Base-by-base conservation (phyloP, 1,284 basidiomycete genomes). In the Tetrapyrgos nigripes region DNA sequence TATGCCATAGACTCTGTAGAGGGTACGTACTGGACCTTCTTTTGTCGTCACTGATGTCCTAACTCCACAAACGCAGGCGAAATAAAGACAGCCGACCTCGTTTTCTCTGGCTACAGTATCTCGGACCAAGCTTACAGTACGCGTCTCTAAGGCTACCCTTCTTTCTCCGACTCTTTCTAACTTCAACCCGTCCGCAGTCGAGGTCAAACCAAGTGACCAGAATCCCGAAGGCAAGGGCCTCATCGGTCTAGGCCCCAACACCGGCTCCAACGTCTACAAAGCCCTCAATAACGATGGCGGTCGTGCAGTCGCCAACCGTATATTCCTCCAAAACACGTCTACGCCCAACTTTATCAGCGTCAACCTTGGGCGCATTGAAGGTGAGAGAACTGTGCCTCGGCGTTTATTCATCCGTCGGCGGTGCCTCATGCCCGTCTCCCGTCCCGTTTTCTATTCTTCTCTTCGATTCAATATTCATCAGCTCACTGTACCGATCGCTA, bases 101-200 rank as follows among this genome's bases (percentile, higher is more conserved):
- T 76, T 2, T 86, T 90, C 61, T 80, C 81, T 28, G 84, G 81
- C 3, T 85, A 81, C 68, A 75, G 68, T 0, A 75, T 90, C 44
- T 64, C 76, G 1, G 70, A 83, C 40, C 89, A 91, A 64, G 88
- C 84, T n/a, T 91, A 82, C 67, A 78, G 88, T 89, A 58, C 55
- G 84, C 73, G 27, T 23, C 17, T 45, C n/a, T n/a, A n/a, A n/a
- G n/a, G n/a, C n/a, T n/a, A 33, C n/a, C 3, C 10, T n/a, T 57
- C 49, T 40, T 19, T 31, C 31, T 28, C 47, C 47, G 45, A 9
- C 28, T 43, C 14, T 60, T 50, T 48, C 33, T 49, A 35, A 43
- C 57, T 68, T 26, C 63, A 4, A 57, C n/a, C 1, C 14, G 11
- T 46, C 3, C 53, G 26, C 47, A 83, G 80, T 83, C 53, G 68